phyloP scores from a whole-genome alignment of 2,329 filamentous ascomycete genomes.

The Diatrype stigma region DNA sequence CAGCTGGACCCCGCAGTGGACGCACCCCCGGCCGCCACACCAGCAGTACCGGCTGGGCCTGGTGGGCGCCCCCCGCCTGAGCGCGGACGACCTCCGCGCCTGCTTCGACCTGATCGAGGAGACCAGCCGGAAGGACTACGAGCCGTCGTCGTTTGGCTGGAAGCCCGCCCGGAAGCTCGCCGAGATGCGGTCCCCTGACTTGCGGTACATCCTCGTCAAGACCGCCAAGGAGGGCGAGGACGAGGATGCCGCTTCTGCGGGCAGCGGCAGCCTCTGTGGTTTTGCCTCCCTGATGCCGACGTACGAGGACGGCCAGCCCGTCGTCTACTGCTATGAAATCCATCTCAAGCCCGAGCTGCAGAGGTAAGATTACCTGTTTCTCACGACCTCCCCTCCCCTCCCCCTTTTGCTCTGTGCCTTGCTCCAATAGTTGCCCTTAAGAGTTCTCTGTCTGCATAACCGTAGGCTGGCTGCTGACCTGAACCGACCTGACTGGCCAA shows the following conservation, averaged over 20 bases:
- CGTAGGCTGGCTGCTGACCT: too few species aligned
- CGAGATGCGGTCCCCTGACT: slow-evolving; percentile 65
- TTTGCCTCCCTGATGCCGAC: slow-evolving; percentile 71
- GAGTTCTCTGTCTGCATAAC: too few species aligned
- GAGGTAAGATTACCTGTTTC: slow-evolving; percentile 38
- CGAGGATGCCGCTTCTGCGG: too few species aligned
- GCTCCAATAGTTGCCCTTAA: too few species aligned
- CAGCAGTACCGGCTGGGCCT: slow-evolving; percentile 41
- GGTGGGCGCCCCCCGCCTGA: slow-evolving; percentile 34
- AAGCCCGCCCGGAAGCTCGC: slow-evolving; percentile 52
- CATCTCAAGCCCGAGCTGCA: slow-evolving; percentile 57
- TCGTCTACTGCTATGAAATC: slow-evolving; percentile 77
- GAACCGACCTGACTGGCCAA: too few species aligned
- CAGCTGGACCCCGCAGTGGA: slow-evolving; percentile 40
- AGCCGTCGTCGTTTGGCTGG: slow-evolving; percentile 60
- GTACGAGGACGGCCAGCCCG: slow-evolving; percentile 59
- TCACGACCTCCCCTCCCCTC: too few species aligned
- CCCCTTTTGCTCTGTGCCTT: not conserved
- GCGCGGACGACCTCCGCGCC: slow-evolving; percentile 40
- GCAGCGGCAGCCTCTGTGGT: slow-evolving; percentile 34
- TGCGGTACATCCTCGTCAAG: slow-evolving; percentile 65
- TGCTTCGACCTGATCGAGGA: slow-evolving; percentile 56
- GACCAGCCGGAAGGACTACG: slow-evolving; percentile 64
- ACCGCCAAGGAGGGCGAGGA: too few species aligned
- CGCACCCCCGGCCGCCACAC: slow-evolving; percentile 40